phyloP scores from a whole-genome alignment of 2,329 filamentous ascomycete species.

The Penicillium capsulatum region DNA sequence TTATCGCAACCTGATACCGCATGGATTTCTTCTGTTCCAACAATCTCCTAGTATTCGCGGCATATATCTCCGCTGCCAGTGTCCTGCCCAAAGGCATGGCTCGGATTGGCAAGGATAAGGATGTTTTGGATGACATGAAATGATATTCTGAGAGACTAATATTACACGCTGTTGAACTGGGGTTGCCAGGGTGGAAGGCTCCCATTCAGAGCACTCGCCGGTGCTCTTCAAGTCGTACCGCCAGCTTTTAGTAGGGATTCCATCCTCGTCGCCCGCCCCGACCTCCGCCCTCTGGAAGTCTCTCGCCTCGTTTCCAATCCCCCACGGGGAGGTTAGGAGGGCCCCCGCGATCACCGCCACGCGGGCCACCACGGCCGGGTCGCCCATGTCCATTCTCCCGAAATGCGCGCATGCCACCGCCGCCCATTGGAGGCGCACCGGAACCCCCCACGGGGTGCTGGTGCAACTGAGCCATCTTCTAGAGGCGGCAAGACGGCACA shows the following conservation, averaged over 20 bases:
- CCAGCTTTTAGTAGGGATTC: slow-evolving; percentile 35
- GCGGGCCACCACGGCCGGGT: slow-evolving; percentile 39
- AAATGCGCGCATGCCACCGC: slow-evolving; percentile 40
- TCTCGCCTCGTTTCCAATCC: slow-evolving; percentile 49
- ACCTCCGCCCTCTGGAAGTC: slow-evolving; percentile 39
- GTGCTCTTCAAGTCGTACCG: background rate
- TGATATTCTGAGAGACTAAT: too few species aligned
- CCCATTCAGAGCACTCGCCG: background rate
- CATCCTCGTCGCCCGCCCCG: slow-evolving; percentile 39
- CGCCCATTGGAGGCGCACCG: slow-evolving; percentile 37
- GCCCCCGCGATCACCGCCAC: slow-evolving; percentile 40
- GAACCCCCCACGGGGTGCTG: slow-evolving; percentile 31
- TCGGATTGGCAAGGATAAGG: too few species aligned
- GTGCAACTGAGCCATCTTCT: slow-evolving; percentile 68
- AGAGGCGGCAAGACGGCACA: slow-evolving; percentile 75
- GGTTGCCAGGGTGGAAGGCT: slow-evolving; percentile 2
- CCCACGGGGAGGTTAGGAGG: slow-evolving; percentile 34
- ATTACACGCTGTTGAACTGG: slow-evolving; percentile 2
- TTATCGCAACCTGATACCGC: slow-evolving; percentile 34
- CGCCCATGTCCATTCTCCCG: slow-evolving; percentile 47
- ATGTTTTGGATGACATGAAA: too few species aligned
- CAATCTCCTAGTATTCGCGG: background rate
- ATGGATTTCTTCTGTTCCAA: slow-evolving; percentile 23
- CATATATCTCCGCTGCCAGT: background rate
- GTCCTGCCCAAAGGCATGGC: too few species aligned